Evolutionary conservation across 495 filamentous ascomycete species (phyloP), one percentile per base, ranked within the genome.

Genomic region (Penicillium robsamsonii): DNA sequence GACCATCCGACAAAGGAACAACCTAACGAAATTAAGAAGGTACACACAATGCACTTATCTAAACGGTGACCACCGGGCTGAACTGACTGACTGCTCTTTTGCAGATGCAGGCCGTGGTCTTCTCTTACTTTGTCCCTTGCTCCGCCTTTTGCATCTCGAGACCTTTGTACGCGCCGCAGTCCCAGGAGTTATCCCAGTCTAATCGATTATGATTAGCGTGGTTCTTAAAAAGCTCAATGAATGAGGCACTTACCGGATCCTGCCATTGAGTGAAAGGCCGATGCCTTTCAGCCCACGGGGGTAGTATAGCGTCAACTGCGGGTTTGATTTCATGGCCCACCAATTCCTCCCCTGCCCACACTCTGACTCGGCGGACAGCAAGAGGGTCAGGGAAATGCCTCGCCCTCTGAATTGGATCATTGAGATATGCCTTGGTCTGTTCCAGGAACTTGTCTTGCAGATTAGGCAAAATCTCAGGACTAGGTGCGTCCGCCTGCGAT

Each of bases 291-390:
- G 50, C 37, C 50, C 50, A 52, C 2, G 38, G 22, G 15, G 25
- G 37, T 6, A 52, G 27, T 5, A 8, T 25, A 12, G 50, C 25
- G 2, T 51, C 24, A n/a, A 52, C 46, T 15, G 6, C 25, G 20
- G 37, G 37, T 31, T 40, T 40, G n/a, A 41, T 29, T 3, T 29
- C 15, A 27, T 51, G 22, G 5, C n/a, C n/a, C n/a, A 7, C 11
- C 24, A 42, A 30, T 43, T 52, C 50, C 17, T 52, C 50, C 24
- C 50, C 50, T 42, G 50, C 50, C 50, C 50, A 52, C 13, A 52
- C 38, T 31, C 50, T 40, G 3, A 22, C 8, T 30, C 50, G 20
- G 17, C 37, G 50, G 20, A 52, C 25, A 43, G 37, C 37, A 13
- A 30, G 5, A 43, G 50, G 50, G n/a, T 52, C 37, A 30, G 50